phyloP scores from a whole-genome alignment of 2,329 filamentous ascomycete genomes.

The Lachnum nothofagi region DNA sequence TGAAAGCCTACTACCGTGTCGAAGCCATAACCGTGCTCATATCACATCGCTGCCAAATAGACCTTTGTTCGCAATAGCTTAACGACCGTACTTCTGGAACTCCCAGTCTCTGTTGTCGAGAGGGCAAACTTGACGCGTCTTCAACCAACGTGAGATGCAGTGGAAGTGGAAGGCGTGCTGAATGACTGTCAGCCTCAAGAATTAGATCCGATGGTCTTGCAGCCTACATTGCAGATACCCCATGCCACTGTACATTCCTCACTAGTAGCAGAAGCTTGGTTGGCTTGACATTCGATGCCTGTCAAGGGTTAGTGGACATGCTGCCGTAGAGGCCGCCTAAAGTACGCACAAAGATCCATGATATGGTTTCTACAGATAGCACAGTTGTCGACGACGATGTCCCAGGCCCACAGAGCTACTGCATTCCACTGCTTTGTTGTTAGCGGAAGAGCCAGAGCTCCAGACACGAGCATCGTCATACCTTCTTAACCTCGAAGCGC shows the following conservation, averaged over 20 bases:
- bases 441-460: background rate
- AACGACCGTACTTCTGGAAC: slow-evolving; percentile 94
- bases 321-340: background rate
- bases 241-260: slow-evolving; percentile 98
- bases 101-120: slow-evolving; percentile 99
- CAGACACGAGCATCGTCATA: slow-evolving; percentile 35
- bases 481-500: slow-evolving; percentile 98
- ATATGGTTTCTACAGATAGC: slow-evolving; percentile 99
- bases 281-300: slow-evolving; percentile 98
- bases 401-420: slow-evolving; percentile 97
- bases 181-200: slow-evolving; percentile 4
- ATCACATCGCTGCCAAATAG: slow-evolving; percentile 5
- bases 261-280: slow-evolving; percentile 92
- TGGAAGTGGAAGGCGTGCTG: slow-evolving; percentile 99
- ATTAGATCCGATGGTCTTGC: background rate
- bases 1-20: background rate
- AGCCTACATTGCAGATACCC: slow-evolving; percentile 95
- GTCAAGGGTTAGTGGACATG: slow-evolving; percentile 12
- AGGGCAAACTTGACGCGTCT: slow-evolving; percentile 97
- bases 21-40: slow-evolving; percentile 8
- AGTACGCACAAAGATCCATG: slow-evolving; percentile 84
- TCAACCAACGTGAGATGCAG: slow-evolving; percentile 98
- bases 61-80: slow-evolving; percentile 18
- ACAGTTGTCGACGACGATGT: slow-evolving; percentile 99
- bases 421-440: slow-evolving; percentile 76